These are phyloP conservation scores for Asparagopsis taxiformis DNA, from an alignment of 31 red algal genomes.

Conservation along the genomic window DNA sequence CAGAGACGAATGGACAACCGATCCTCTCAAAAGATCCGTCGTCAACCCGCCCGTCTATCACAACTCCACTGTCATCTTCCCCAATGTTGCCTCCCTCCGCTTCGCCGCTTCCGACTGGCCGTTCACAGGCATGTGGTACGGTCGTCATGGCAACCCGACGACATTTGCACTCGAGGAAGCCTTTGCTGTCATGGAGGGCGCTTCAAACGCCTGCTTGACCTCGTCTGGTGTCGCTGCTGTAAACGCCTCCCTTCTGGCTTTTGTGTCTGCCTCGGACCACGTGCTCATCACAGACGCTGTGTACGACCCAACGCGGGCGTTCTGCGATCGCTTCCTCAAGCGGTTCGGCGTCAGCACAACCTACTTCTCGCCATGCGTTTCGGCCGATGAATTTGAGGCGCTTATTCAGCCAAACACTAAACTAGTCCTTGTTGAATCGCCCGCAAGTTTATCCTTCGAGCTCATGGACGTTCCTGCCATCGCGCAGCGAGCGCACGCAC, in stretches of 20 bases:
- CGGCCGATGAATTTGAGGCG: conserved; percentile 41
- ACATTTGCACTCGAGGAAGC: conserved; percentile 95
- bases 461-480: conserved; percentile 85
- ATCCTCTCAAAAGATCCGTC: conserved; percentile 78
- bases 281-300: conserved; percentile 90
- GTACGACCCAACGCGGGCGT: conserved; percentile 90
- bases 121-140: conserved; percentile 96
- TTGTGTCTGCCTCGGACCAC: conserved; percentile 86
- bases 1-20: conserved; percentile 84
- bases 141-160: conserved; percentile 91
- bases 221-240: conserved; percentile 92
- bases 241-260: conserved; percentile 87
- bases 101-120: conserved; percentile 85
- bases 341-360: conserved; percentile 89
- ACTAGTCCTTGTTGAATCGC: conserved; percentile 79
- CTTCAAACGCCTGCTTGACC: conserved; percentile 83
- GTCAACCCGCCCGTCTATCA: conserved; percentile 96
- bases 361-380: conserved; percentile 72
- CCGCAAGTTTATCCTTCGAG: conserved; percentile 91
- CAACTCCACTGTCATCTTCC: conserved; percentile 87
- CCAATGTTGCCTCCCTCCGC: conserved; percentile 60
- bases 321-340: conserved; percentile 88
- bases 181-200: conserved; percentile 89
- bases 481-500: conserved; percentile 62
- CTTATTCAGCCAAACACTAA: conserved; percentile 68